Evolutionary conservation across 2,329 filamentous ascomycete genomes (phyloP).

Genomic region (Exserohilum turcica): DNA sequence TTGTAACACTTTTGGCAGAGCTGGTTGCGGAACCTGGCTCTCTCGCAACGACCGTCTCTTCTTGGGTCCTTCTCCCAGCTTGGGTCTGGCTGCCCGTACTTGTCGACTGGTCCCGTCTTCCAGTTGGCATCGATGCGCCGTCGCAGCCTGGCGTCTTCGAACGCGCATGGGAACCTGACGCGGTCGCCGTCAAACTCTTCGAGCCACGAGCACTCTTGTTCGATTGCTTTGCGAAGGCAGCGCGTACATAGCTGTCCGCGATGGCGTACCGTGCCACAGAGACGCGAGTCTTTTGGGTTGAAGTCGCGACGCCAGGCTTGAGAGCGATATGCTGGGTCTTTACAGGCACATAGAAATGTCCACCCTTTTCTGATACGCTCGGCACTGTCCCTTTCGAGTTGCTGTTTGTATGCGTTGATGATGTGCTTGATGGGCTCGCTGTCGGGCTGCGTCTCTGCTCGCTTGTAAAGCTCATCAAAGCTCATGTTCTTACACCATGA

Average conservation of each 20-base stretch:
- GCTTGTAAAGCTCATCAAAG: constrained; percentile 26
- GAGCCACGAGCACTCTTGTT: constrained; percentile 28
- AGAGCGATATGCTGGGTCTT: constrained; percentile 27
- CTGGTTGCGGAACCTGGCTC: constrained; percentile 22
- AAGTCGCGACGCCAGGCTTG: constrained; percentile 27
- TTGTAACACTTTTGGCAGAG: constrained; percentile 32
- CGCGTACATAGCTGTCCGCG: constrained; percentile 30
- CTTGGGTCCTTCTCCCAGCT: constrained; percentile 32
- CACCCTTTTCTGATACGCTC: constrained; percentile 30
- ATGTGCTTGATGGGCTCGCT: constrained; percentile 15
- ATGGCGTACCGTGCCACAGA: constrained; percentile 27
- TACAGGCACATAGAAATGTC: constrained; percentile 28
- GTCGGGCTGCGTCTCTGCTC: constrained; percentile 19
- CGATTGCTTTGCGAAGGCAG: constrained; percentile 26
- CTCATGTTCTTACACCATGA: constrained; percentile 35
- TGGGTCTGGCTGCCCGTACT: constrained; percentile 21
- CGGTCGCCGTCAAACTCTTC: constrained; percentile 28
- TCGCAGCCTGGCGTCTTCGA: constrained; percentile 22
- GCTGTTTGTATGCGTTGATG: constrained; percentile 24
- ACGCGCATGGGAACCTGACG: constrained; percentile 30
- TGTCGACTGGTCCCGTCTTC: constrained; percentile 27
- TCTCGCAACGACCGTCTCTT: constrained; percentile 27
- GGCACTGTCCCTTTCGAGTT: constrained; percentile 24
- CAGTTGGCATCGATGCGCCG: constrained; percentile 24
- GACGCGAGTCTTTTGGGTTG: constrained; percentile 26